A percentile compares a stretch with the other conserved stretches of the same genome.
Conservation (phyloP, 495 filamentous ascomycete species). For the Hyaloscypha variabilis region DNA sequence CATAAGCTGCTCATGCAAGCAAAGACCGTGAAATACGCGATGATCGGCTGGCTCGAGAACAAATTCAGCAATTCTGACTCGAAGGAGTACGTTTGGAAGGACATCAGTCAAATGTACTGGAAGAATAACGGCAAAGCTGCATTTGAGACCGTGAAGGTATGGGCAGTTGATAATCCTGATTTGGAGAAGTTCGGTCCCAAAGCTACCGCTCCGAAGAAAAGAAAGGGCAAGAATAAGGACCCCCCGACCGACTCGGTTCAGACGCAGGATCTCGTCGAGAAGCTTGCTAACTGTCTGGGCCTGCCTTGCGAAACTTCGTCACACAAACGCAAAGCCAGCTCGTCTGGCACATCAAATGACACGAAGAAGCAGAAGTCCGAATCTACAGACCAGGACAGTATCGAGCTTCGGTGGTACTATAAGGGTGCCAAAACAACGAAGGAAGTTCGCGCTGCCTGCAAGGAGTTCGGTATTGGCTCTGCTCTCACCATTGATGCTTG, state of each 20-base stretch:
- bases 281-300: slow-evolving; percentile 9
- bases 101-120: slow-evolving; percentile 22
- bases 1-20: slow-evolving; percentile 43
- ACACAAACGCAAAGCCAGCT: slow-evolving; percentile 17
- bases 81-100: slow-evolving; percentile 18
- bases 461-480: slow-evolving; percentile 21
- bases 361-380: slow-evolving; percentile 18
- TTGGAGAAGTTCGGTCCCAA: slow-evolving; percentile 1
- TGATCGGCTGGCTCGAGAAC: slow-evolving; percentile 45
- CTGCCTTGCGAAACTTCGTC: background rate
- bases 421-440: slow-evolving; percentile 14
- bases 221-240: slow-evolving; percentile 16
- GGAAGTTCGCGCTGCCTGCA: slow-evolving; percentile 17
- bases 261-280: slow-evolving; percentile 12
- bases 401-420: slow-evolving; percentile 16
- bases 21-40: slow-evolving; percentile 47
- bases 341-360: background rate
- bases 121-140: slow-evolving; percentile 18
- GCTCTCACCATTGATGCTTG: slow-evolving; percentile 17
- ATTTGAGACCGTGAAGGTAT: slow-evolving; percentile 15
- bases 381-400: background rate
- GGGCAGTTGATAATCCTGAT: slow-evolving; percentile 17
- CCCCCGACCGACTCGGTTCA: background rate
- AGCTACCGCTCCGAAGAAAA: background rate
- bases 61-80: background rate